Percentiles rank a stretch among this genome's conserved stretches.
Conservation (phyloP, 495 filamentous ascomycete species). For the Parathielavia hyrcaniae region DNA sequence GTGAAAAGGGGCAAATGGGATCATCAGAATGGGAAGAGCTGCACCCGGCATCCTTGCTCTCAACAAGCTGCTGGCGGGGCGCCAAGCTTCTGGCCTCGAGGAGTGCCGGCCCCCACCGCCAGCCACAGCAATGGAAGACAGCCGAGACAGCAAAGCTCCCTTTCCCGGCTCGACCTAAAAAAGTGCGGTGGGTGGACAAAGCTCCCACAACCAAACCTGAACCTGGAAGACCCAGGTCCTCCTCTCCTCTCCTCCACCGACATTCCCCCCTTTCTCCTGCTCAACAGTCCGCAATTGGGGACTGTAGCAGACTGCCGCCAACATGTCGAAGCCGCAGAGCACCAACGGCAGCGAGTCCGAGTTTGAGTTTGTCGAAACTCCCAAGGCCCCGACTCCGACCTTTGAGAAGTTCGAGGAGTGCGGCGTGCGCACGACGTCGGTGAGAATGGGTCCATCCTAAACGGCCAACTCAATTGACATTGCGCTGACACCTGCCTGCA, state of each 20-base stretch:
- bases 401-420: slow-evolving; percentile 57
- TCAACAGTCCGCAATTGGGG: slow-evolving; percentile 14
- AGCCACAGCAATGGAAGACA: slow-evolving; percentile 5
- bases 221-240: background rate
- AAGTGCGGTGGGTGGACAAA: slow-evolving; percentile 5
- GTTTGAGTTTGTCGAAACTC: slow-evolving; percentile 75
- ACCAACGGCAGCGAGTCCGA: slow-evolving; percentile 49
- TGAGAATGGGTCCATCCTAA: too few relatives aligned
- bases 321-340: slow-evolving; percentile 43
- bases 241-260: slow-evolving; percentile 11
- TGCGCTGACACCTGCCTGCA: slow-evolving; percentile 30
- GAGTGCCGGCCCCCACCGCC: background rate
- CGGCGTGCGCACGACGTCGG: slow-evolving; percentile 67
- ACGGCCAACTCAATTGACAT: slow-evolving; percentile 6
- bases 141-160: background rate
- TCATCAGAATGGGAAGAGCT: background rate
- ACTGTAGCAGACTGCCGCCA: slow-evolving; percentile 24
- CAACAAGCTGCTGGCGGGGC: background rate
- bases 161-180: background rate
- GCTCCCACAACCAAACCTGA: slow-evolving; percentile 7
- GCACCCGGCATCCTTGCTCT: background rate
- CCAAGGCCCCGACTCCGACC: slow-evolving; percentile 52
- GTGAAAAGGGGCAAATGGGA: slow-evolving; percentile 9
- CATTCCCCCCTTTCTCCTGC: slow-evolving; percentile 17
- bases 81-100: background rate